Evolutionary conservation across 1,284 basidiomycete species (phyloP).

Genomic region (Crepidotus sp.): DNA sequence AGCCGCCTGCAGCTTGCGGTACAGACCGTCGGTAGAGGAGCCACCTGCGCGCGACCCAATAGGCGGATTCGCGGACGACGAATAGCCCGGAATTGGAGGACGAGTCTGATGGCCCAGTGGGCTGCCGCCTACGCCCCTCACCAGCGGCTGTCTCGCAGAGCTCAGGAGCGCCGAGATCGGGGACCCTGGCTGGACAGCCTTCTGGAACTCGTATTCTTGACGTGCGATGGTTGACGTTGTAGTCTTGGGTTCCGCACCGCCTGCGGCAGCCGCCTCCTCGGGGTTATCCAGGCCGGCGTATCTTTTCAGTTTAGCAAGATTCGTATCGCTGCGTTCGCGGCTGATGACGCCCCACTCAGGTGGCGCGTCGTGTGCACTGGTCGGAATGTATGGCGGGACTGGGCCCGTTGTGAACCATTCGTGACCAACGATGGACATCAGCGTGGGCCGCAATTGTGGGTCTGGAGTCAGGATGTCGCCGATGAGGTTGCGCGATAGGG

Average conservation of each 20-base stretch:
- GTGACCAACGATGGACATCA: conserved; percentile 82
- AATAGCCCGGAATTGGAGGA: conserved; percentile 13
- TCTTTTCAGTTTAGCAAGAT: conserved; percentile 60
- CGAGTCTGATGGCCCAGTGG: conserved; percentile 15
- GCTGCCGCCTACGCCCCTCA: conserved; percentile 48
- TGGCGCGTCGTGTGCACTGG: conserved; percentile 61
- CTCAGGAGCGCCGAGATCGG: conserved; percentile 89
- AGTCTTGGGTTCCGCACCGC: conserved; percentile 32
- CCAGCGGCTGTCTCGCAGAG: conserved; percentile 81
- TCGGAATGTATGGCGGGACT: conserved; percentile 75
- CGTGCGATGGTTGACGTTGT: conserved; percentile 62
- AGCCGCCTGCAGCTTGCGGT: conserved; percentile 36
- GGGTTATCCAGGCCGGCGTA: conserved; percentile 56
- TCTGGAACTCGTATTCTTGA: conserved; percentile 93
- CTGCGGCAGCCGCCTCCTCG: conserved; percentile 29
- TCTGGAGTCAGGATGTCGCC: conserved; percentile 80
- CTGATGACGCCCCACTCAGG: conserved; percentile 73
- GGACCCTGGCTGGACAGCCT: conserved; percentile 89
- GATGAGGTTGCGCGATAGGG: conserved; percentile 73
- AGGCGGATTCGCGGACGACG: conserved; percentile 9
- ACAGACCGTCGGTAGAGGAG: conserved; percentile 38
- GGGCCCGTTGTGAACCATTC: conserved; percentile 79
- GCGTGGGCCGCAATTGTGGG: conserved; percentile 71
- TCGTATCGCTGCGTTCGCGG: conserved; percentile 52
- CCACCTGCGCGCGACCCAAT: conserved; percentile 19